phyloP scores from a whole-genome alignment of 2,329 filamentous ascomycete genomes.

The Fusarium lyarnte region DNA sequence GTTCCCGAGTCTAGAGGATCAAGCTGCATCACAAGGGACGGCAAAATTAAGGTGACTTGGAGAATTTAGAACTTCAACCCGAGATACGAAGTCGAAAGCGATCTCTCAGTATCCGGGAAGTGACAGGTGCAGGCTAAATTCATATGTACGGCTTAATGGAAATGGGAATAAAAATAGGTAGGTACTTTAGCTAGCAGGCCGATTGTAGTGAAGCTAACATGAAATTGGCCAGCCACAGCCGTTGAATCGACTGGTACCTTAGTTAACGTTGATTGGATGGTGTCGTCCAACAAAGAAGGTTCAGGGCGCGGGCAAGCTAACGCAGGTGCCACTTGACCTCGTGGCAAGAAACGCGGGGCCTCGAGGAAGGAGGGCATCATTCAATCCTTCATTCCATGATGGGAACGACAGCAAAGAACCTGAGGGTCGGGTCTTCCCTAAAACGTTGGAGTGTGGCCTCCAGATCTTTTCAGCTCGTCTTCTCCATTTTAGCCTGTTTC shows the following conservation, averaged over 20 bases:
- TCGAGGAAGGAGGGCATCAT: not conserved
- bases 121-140: constrained; percentile 10
- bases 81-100: not conserved
- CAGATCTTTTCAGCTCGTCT: constrained; percentile 9
- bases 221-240: constrained; percentile 16
- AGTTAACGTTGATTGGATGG: not conserved
- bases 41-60: not conserved
- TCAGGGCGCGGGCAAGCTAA: constrained; percentile 5
- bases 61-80: not conserved
- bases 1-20: not conserved
- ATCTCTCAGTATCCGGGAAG: not conserved
- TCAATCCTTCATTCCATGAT: not conserved
- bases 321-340: constrained; percentile 24
- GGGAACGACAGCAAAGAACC: not conserved
- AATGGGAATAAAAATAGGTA: not conserved
- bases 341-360: constrained; percentile 7
- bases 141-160: not conserved
- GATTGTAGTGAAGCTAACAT: not conserved
- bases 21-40: not conserved
- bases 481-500: constrained; percentile 8
- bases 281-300: not conserved
- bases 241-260: not conserved
- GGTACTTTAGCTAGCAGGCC: not conserved
- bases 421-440: not conserved
- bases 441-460: not conserved